Conservation (phyloP, 371 early-diverging fungal genomes). For the Rhizopus microsporus region DNA sequence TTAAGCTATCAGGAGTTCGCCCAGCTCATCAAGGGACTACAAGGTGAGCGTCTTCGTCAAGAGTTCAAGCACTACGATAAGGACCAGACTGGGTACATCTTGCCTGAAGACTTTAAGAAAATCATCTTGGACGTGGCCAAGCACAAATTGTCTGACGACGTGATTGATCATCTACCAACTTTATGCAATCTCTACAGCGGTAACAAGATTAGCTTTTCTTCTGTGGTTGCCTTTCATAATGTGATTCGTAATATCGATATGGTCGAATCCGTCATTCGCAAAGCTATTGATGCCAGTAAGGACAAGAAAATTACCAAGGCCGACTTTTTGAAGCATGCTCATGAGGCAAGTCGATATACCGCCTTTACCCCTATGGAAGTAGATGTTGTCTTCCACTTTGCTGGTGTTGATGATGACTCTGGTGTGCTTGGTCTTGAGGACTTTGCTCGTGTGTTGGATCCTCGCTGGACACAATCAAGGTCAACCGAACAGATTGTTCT, state of each 20-base stretch:
- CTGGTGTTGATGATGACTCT: conserved; percentile 62
- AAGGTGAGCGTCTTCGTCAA: conserved; percentile 77
- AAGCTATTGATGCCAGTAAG: conserved; percentile 55
- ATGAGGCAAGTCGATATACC: conserved; percentile 63
- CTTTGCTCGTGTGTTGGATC: conserved; percentile 67
- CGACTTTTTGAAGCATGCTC: conserved; percentile 64
- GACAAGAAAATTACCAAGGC: conserved; percentile 63
- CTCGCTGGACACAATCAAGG: conserved; percentile 55
- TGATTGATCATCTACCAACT: conserved; percentile 72
- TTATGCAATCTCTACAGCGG: conserved; percentile 61
- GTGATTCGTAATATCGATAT: conserved; percentile 74
- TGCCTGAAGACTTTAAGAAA: conserved; percentile 65
- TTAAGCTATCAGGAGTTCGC: conserved; percentile 78
- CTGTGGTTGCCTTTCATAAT: conserved; percentile 73
- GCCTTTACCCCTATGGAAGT: conserved; percentile 84
- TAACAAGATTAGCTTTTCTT: conserved; percentile 63
- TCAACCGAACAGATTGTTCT: conserved; percentile 12
- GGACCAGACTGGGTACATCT: conserved; percentile 66
- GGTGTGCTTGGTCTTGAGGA: conserved; percentile 59
- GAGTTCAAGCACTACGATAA: conserved; percentile 78
- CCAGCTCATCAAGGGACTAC: conserved; percentile 79
- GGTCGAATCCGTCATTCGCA: conserved; percentile 65
- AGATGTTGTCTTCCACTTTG: conserved; percentile 80
- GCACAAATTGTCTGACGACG: conserved; percentile 71
- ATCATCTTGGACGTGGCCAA: conserved; percentile 68